A percentile compares a stretch with the other conserved stretches of the same genome.
These are phyloP conservation scores for Orychophragmus violaceus DNA, from an alignment of 345 rosid genomes.

Conservation along the genomic window DNA sequence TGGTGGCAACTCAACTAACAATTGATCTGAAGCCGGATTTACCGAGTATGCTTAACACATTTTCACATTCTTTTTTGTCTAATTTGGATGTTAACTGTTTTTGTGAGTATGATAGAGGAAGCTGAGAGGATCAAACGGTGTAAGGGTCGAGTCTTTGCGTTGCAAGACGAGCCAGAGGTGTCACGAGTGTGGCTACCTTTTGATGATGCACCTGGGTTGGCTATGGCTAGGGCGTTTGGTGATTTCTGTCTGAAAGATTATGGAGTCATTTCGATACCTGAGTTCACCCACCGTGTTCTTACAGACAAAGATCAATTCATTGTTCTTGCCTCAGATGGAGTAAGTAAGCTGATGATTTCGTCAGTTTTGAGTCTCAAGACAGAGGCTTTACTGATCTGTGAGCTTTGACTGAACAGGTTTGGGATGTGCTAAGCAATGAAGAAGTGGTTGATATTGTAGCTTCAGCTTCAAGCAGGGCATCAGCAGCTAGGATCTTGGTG, in stretches of 20 bases:
- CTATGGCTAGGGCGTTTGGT: slow-evolving; percentile 99
- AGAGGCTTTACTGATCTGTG: not conserved
- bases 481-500: slow-evolving; percentile 85
- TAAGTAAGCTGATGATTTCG: slow-evolving; percentile 24
- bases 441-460: slow-evolving; percentile 93
- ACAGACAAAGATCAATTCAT: slow-evolving; percentile 91
- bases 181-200: slow-evolving; percentile 97
- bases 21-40: slow-evolving; percentile 96
- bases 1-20: slow-evolving; percentile 86
- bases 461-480: slow-evolving; percentile 67
- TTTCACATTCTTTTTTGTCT: not conserved
- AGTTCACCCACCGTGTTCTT: slow-evolving; percentile 75
- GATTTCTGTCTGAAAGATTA: slow-evolving; percentile 98
- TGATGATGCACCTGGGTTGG: slow-evolving; percentile 98
- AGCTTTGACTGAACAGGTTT: slow-evolving; percentile 49
- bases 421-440: slow-evolving; percentile 98
- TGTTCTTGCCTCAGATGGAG: slow-evolving; percentile 98
- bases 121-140: slow-evolving; percentile 95
- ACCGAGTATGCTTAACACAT: slow-evolving; percentile 59
- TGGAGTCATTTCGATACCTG: slow-evolving; percentile 94
- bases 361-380: not conserved
- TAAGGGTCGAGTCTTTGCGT: slow-evolving; percentile 93
- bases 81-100: not conserved
- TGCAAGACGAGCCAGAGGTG: slow-evolving; percentile 99
- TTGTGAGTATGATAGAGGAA: slow-evolving; percentile 53